Evolutionary conservation across 2,329 filamentous ascomycete genomes (phyloP), one percentile per base, ranked within the genome.

Genomic region (Chaetomiaceae sp.): DNA sequence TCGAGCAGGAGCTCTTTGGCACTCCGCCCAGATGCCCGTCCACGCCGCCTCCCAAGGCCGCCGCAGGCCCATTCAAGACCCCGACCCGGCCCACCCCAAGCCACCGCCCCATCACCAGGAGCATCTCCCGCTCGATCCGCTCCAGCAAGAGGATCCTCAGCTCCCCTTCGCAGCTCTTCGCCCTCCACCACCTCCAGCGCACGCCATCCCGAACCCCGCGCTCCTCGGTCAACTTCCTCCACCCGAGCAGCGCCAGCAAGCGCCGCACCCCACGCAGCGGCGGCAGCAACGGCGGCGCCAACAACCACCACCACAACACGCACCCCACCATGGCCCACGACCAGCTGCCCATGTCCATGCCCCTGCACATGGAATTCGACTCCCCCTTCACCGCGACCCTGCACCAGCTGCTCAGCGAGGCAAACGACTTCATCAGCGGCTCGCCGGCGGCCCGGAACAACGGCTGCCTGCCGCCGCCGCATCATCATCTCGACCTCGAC

Each of bases 311-410:
- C 37, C 46, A 55, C 17, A 65, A 70, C 27, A 62, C 65, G 6
- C 63, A 67, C 34, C 68, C 75, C 40, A 57, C 58, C 5, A 37
- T 62, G 0, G 62, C 69, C 21, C 43, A 54, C 51, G 48, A 49
- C 31, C 25, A 48, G 14, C 20, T 44, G 14, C 23, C 38, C 5
- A 42, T 48, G 46, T 19, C 9, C 31, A 35, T 42, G 25, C 9
- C 10, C 7, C 30, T 31, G 30, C 21, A 13, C 38, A 44, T 57
- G 60, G 48, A 60, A 3, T 69, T 72, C 41, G 73, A 75, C 48
- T 82, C 81, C 5, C 82, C 83, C 0, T 78, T 85, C 60, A 82
- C 81, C 2, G 74, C 78, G 33, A 79, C 82, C 19, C 74, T 89
- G 31, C 79, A 78, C 56, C 77, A 85, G 59, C 72, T 88, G 54